phyloP scores from a whole-genome alignment of 139 green algal genomes.

The Tetradesmus obliquus region DNA sequence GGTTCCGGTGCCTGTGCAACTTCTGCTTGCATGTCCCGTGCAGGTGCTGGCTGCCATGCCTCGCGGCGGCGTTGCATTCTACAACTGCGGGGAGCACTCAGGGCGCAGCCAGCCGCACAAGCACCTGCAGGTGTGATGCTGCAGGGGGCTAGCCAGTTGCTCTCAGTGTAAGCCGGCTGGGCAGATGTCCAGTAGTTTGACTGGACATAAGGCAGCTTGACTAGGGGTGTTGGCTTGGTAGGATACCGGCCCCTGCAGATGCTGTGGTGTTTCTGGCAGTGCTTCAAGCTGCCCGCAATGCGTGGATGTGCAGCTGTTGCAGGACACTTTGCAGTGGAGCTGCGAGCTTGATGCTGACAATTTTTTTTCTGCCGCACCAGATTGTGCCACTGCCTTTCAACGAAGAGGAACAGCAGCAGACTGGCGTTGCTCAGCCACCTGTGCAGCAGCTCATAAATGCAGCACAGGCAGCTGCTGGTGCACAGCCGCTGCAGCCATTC shows the following conservation, averaged over 20 bases:
- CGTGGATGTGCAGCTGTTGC: not conserved
- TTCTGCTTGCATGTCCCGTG: not conserved
- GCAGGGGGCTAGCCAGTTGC: not conserved
- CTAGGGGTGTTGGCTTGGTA: no score
- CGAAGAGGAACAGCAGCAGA: slow-evolving; percentile 9
- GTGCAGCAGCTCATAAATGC: slow-evolving; percentile 35
- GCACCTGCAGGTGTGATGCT: slow-evolving; percentile 82
- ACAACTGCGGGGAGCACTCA: slow-evolving; percentile 81
- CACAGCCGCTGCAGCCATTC: slow-evolving; percentile 38
- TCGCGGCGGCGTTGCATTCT: slow-evolving; percentile 81
- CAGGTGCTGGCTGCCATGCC: slow-evolving; percentile 67
- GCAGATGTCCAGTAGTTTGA: not conserved
- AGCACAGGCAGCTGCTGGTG: slow-evolving; percentile 12
- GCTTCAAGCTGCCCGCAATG: not conserved
- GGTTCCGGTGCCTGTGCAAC: not conserved
- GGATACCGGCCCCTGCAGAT: no score
- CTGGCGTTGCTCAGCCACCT: not conserved
- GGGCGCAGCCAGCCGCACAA: slow-evolving; percentile 90
- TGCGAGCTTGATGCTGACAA: not conserved
- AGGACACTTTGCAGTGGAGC: not conserved
- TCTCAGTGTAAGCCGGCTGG: not conserved
- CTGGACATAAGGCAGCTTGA: no score
- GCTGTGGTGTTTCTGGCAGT: not conserved
- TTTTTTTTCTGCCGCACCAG: not conserved
- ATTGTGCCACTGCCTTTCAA: slow-evolving; percentile 54